Evolutionary conservation across 2,329 filamentous ascomycete genomes (phyloP), one percentile per base, ranked within the genome.

Genomic region (Calonectria henricotiae): DNA sequence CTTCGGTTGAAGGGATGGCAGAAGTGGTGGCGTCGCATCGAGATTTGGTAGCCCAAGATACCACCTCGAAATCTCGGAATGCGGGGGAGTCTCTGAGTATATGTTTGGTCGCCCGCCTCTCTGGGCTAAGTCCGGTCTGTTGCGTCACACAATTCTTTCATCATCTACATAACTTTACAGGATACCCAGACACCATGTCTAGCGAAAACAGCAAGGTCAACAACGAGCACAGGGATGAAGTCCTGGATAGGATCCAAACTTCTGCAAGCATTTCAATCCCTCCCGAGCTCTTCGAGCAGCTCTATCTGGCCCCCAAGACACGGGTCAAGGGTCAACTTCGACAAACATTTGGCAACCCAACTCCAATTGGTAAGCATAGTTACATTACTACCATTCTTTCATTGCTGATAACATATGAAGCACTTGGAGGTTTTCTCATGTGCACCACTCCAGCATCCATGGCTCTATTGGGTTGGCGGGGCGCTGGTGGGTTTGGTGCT

Each of bases 321-420:
- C 76, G 77, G 0, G 83, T 86, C 13, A 83, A 84, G 35, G 85
- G 86, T 3, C 82, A 88, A 13, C 76, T 88, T 25, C 79, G 86
- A 23, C 84, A 84, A 74, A 88, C 84, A 1, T 85, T 88, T 72
- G 86, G 82, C 5, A 89, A 89, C 67, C 87, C 87, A 1, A 88
- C 87, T 0, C 86, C 86, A 2, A 75, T 88, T 73, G 77, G 78
- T 79, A 58, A 58, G 71, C 1, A 30, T 30, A 5, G 5, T 5
- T 2, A 15, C 1, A 15, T 23, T n/a, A 2, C 7, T 4, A 11
- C 0, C 0, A 9, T 1, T 17, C 49, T 68, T 7, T n/a, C n/a
- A 35, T 5, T 54, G 17, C 27, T 68, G 17, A 69, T 58, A 2
- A 0, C 27, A 1, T n/a, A 8, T 3, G n/a, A 9, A 79, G 79